phyloP scores from a whole-genome alignment of 768 basidiomycete species.

The Tulasnella sp. region DNA sequence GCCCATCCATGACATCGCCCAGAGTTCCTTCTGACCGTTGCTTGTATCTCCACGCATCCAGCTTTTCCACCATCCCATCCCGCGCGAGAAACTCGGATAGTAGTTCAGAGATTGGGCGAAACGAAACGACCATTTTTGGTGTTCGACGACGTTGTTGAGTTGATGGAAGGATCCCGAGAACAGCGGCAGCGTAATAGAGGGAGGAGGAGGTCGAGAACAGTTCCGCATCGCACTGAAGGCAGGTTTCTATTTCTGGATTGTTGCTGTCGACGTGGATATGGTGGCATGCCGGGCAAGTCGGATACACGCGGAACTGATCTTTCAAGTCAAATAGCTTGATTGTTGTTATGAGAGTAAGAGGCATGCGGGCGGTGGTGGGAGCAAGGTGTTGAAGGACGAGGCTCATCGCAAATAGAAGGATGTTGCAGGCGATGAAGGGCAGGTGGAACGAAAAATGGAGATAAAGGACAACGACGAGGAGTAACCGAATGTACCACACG shows the following conservation, averaged over 20 bases:
- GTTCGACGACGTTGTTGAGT: neutral
- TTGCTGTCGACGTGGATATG: neutral
- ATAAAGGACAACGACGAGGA: neutral
- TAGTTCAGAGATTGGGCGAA: neutral
- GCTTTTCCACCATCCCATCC: conserved; percentile 9
- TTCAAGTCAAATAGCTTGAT: neutral
- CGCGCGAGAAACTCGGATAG: conserved; percentile 7
- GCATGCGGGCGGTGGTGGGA: neutral
- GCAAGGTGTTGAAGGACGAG: neutral
- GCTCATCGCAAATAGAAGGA: neutral
- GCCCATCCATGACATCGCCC: conserved; percentile 20
- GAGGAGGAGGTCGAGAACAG: neutral
- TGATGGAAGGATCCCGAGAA: no score
- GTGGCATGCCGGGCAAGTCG: conserved; percentile 16
- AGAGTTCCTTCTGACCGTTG: neutral
- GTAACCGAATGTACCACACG: neutral
- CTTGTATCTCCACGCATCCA: neutral
- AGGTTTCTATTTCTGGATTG: neutral
- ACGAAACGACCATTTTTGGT: conserved; percentile 4
- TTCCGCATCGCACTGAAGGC: neutral
- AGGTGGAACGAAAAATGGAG: conserved; percentile 6
- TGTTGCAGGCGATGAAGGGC: conserved; percentile 5
- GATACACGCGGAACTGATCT: conserved; percentile 4
- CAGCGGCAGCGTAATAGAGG: neutral
- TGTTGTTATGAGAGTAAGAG: neutral